A percentile compares a stretch with the other conserved stretches of the same genome.
phyloP scores from a whole-genome alignment of 2,329 filamentous ascomycete species.

The Alternaria postmessia region DNA sequence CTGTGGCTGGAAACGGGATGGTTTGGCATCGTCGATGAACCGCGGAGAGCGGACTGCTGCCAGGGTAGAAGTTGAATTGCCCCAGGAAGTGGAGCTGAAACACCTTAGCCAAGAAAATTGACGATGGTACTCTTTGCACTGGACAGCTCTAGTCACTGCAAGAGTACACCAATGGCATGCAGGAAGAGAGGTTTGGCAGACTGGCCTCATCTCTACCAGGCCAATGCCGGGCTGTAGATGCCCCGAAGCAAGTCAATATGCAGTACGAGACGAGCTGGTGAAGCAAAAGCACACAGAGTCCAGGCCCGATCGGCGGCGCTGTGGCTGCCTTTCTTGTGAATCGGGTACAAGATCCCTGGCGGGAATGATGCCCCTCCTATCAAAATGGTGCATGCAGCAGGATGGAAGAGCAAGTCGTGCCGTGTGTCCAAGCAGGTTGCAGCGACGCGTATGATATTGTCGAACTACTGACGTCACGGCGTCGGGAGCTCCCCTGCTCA shows the following conservation, averaged over 20 bases:
- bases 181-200: not conserved
- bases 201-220: not conserved
- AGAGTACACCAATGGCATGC: not conserved
- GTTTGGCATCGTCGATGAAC: slow-evolving; percentile 44
- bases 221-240: not conserved
- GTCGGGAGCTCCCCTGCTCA: slow-evolving; percentile 12
- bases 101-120: slow-evolving; percentile 5
- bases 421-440: slow-evolving; percentile 18
- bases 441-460: slow-evolving; percentile 12
- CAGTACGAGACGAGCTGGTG: slow-evolving; percentile 1
- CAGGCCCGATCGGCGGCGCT: slow-evolving; percentile 41
- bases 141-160: not conserved
- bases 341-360: slow-evolving; percentile 28
- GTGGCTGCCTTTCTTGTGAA: slow-evolving; percentile 33
- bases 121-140: not conserved
- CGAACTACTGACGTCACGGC: slow-evolving; percentile 14
- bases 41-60: slow-evolving; percentile 26
- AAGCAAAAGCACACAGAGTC: slow-evolving; percentile 24
- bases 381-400: slow-evolving; percentile 30
- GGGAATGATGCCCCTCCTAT: slow-evolving; percentile 27
- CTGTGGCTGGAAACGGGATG: slow-evolving; percentile 43
- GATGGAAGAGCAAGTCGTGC: slow-evolving; percentile 30
- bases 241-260: not conserved
- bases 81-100: slow-evolving; percentile 27
- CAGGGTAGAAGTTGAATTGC: slow-evolving; percentile 28